Evolutionary conservation across 2,329 filamentous ascomycete species (phyloP).

Genomic region (Monosporascus sp.): DNA sequence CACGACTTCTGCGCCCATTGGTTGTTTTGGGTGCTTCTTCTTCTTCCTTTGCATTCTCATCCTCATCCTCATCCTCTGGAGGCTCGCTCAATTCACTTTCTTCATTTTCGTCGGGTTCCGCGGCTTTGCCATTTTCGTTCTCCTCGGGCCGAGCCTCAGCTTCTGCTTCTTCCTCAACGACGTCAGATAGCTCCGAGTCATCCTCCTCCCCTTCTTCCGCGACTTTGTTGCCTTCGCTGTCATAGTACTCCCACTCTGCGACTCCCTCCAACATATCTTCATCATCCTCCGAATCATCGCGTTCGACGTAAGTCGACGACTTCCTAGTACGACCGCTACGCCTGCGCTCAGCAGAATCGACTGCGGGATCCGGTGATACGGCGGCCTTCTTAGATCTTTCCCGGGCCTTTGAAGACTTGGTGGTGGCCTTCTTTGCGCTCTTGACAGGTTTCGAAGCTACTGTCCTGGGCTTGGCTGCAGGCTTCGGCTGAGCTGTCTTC

Average conservation of each 20-base stretch:
- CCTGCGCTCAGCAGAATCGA: conserved; percentile 43
- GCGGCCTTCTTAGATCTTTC: conserved; percentile 24
- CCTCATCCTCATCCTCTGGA: conserved; percentile 13
- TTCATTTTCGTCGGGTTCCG: background rate
- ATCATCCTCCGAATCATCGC: conserved; percentile 54
- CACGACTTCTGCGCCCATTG: conserved; percentile 20
- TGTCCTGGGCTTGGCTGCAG: conserved; percentile 24
- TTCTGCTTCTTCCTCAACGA: conserved; percentile 17
- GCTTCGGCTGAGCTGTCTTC: conserved; percentile 27
- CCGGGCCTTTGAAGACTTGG: conserved; percentile 19
- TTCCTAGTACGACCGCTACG: conserved; percentile 50
- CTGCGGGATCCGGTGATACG: conserved; percentile 25
- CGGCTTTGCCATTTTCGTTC: background rate
- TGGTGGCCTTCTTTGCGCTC: conserved; percentile 17
- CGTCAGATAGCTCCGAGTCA: conserved; percentile 18
- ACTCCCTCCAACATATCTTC: conserved; percentile 59
- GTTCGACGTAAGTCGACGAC: conserved; percentile 49
- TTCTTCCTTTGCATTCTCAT: conserved; percentile 4
- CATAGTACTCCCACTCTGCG: conserved; percentile 52
- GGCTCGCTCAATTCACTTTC: conserved; percentile 14
- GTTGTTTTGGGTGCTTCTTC: conserved; percentile 17
- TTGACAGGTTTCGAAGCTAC: conserved; percentile 30
- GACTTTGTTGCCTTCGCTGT: conserved; percentile 30
- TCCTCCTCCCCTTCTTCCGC: conserved; percentile 21
- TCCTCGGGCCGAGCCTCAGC: conserved; percentile 1